Percentiles rank a stretch among this genome's conserved stretches.
These are phyloP conservation scores for Capronia americana DNA, from an alignment of 2,329 filamentous ascomycete genomes.

Conservation along the genomic window DNA sequence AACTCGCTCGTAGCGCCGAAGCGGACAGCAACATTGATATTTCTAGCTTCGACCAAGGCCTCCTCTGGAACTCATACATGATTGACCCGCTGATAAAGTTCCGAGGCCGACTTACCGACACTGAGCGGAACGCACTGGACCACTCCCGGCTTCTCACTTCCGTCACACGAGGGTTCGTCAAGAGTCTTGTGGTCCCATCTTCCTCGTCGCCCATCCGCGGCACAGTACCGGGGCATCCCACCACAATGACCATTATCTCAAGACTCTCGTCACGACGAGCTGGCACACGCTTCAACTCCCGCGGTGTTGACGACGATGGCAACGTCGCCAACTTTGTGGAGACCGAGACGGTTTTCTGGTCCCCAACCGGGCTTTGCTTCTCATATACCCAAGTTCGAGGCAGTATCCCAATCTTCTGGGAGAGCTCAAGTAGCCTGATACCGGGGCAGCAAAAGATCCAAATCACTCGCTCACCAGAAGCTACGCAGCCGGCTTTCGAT, in stretches of 20 bases:
- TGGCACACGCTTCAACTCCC: conserved; percentile 94
- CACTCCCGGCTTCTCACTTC: conserved; percentile 86
- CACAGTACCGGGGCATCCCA: conserved; percentile 73
- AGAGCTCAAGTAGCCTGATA: conserved; percentile 84
- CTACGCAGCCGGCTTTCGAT: conserved; percentile 92
- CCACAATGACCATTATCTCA: conserved; percentile 86
- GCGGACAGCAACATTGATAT: conserved; percentile 84
- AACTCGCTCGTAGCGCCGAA: conserved; percentile 62
- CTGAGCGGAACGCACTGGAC: conserved; percentile 81
- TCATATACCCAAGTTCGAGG: conserved; percentile 93
- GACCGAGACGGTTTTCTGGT: conserved; percentile 91
- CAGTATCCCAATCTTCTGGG: conserved; percentile 96
- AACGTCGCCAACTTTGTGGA: conserved; percentile 99
- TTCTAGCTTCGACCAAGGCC: conserved; percentile 88
- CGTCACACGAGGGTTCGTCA: conserved; percentile 90
- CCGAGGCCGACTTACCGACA: conserved; percentile 75
- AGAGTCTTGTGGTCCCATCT: conserved; percentile 83
- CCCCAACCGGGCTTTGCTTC: conserved; percentile 76
- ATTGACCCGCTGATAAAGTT: conserved; percentile 91
- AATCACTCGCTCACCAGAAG: conserved; percentile 84
- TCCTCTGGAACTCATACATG: conserved; percentile 99
- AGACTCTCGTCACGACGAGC: conserved; percentile 88
- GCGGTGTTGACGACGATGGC: conserved; percentile 95
- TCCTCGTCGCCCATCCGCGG: conserved; percentile 71
- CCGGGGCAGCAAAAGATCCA: conserved; percentile 95